Evolutionary conservation across 345 rosid species (phyloP).

Genomic region (Hevea brasiliensis): DNA sequence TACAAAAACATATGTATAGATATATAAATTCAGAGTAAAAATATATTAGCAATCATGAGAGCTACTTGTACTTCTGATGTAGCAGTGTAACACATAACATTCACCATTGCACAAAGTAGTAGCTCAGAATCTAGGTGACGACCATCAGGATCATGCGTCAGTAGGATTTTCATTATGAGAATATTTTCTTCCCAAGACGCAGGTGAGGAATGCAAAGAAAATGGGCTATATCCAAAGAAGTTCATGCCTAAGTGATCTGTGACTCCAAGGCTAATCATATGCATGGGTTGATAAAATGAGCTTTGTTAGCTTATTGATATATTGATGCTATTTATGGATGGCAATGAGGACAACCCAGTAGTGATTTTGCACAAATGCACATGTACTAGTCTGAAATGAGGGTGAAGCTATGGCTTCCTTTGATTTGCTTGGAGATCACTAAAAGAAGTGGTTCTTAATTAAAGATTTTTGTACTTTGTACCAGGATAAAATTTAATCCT

Average conservation of each 20-base stretch:
- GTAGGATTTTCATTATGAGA: slow-evolving; percentile 53
- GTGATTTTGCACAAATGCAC: not conserved
- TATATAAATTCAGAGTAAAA: slow-evolving; percentile 1
- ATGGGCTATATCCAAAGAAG: slow-evolving; percentile 6
- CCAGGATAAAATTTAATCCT: slow-evolving; percentile 10
- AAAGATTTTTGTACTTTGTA: slow-evolving; percentile 2
- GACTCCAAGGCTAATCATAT: not conserved
- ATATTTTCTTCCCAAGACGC: slow-evolving; percentile 43
- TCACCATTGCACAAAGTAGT: slow-evolving; percentile 58
- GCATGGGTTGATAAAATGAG: not conserved
- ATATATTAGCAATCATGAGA: slow-evolving; percentile 17
- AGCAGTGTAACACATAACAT: slow-evolving; percentile 46
- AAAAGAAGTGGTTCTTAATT: slow-evolving; percentile 24
- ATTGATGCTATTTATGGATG: slow-evolving; percentile 5
- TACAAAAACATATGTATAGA: not conserved
- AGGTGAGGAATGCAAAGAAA: not conserved
- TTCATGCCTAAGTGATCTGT: slow-evolving; percentile 27
- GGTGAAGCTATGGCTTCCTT: slow-evolving; percentile 2
- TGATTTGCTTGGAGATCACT: slow-evolving; percentile 18
- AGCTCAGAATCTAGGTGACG: slow-evolving; percentile 60
- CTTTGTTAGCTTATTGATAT: not conserved
- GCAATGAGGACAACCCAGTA: not conserved
- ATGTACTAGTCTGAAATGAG: not conserved
- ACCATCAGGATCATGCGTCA: slow-evolving; percentile 74
- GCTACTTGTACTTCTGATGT: slow-evolving; percentile 29